Percentiles rank a stretch among this genome's conserved stretches.
phyloP scores from a whole-genome alignment of 2,329 filamentous ascomycete species.

The Xylariales sp. region DNA sequence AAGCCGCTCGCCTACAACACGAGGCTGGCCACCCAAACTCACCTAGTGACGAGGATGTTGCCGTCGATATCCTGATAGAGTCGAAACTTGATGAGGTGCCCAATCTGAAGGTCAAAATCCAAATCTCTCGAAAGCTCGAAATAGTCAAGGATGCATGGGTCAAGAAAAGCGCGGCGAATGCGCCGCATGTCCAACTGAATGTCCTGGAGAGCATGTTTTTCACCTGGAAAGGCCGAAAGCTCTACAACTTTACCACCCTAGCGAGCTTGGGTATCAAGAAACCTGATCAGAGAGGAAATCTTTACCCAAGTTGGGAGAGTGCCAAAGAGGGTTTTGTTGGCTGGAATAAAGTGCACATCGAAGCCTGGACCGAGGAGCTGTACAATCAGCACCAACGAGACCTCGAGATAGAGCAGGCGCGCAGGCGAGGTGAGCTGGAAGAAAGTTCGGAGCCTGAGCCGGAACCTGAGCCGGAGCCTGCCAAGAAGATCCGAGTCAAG shows the following conservation, averaged over 20 bases:
- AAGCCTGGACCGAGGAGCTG: conserved; percentile 69
- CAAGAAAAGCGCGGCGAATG: conserved; percentile 49
- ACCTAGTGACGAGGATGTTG: conserved; percentile 15
- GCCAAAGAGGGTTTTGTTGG: conserved; percentile 40
- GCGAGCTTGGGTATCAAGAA: conserved; percentile 59
- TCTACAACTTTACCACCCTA: conserved; percentile 75
- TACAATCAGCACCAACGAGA: conserved; percentile 44
- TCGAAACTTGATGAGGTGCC: conserved; percentile 60
- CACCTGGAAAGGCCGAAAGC: conserved; percentile 68
- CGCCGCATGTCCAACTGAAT: conserved; percentile 25
- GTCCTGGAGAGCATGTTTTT: conserved; percentile 60
- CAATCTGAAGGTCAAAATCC: conserved; percentile 60
- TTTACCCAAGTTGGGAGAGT: conserved; percentile 28
- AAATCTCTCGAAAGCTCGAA: conserved; percentile 62
- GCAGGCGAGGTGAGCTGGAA: conserved; percentile 35
- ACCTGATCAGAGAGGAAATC: conserved; percentile 33
- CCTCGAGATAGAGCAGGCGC: conserved; percentile 42
- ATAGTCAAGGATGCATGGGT: conserved; percentile 69
- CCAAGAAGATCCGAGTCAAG: conserved; percentile 35
- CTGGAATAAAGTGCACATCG: conserved; percentile 62
- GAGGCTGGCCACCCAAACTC: conserved; percentile 11
- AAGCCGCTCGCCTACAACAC: conserved; percentile 15
- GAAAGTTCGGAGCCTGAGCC: conserved; percentile 19
- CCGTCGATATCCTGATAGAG: conserved; percentile 60
- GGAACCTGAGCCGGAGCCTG: conserved; percentile 10